phyloP scores from a whole-genome alignment of 2,329 filamentous ascomycete genomes.

The Cytospora mali region DNA sequence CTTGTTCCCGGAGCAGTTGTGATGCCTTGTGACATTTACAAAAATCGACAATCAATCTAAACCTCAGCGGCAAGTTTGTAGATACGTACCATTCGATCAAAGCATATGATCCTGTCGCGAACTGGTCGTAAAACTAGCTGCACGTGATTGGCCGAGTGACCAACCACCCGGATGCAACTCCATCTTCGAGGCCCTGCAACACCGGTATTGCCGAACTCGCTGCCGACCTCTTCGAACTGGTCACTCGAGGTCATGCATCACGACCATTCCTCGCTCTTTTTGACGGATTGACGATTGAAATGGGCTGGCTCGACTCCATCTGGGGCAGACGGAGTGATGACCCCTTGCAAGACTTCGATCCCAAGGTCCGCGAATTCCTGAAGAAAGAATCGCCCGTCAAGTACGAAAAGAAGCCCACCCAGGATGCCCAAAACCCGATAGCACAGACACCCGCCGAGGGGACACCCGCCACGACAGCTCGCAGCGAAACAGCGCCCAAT shows the following conservation, averaged over 20 bases:
- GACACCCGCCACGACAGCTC: no score
- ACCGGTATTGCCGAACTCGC: constrained; percentile 25
- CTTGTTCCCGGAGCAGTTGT: neutral
- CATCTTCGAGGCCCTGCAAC: neutral
- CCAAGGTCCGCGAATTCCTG: constrained; percentile 81
- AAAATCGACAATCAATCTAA: neutral
- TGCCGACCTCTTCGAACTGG: constrained; percentile 17
- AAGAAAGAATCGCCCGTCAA: constrained; percentile 79
- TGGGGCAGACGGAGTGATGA: constrained; percentile 55
- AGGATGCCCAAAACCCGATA: constrained; percentile 12
- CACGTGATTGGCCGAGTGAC: constrained; percentile 14
- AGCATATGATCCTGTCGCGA: neutral
- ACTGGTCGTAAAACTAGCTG: neutral
- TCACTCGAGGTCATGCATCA: constrained; percentile 4
- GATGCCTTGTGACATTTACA: neutral
- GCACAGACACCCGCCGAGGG: constrained; percentile 7
- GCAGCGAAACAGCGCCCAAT: constrained; percentile 1
- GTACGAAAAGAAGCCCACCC: constrained; percentile 46
- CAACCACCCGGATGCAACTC: neutral
- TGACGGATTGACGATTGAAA: constrained; percentile 35
- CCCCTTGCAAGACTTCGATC: constrained; percentile 76
- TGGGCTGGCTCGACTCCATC: constrained; percentile 62
- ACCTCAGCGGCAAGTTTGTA: neutral
- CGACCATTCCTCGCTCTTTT: neutral
- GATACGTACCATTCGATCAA: neutral